These are phyloP conservation scores for Colletotrichum spinosum DNA, from an alignment of 2,329 filamentous ascomycete genomes.

Conservation along the genomic window DNA sequence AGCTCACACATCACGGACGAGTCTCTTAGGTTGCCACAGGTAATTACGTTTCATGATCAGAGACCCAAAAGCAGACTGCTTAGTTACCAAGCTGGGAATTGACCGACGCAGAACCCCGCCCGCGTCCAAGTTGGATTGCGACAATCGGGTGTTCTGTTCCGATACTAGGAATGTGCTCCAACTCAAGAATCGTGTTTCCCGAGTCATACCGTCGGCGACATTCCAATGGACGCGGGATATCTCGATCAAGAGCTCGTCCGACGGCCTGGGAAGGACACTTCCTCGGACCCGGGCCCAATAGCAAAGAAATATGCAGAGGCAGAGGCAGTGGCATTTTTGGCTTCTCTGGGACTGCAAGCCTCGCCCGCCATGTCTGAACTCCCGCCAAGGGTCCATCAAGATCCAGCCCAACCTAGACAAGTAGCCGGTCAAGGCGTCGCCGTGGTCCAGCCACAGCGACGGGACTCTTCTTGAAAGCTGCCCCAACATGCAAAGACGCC, in stretches of 20 bases:
- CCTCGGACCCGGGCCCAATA: background rate
- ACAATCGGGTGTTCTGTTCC: background rate
- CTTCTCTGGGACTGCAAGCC: slow-evolving; percentile 8
- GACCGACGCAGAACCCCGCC: too few relatives aligned
- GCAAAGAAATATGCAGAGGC: slow-evolving; percentile 9
- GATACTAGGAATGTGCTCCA: slow-evolving; percentile 7
- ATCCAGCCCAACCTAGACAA: slow-evolving; percentile 17
- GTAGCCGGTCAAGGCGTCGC: slow-evolving; percentile 17
- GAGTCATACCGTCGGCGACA: slow-evolving; percentile 24
- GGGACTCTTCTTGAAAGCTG: background rate
- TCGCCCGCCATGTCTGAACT: slow-evolving; percentile 19
- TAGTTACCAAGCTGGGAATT: too few relatives aligned
- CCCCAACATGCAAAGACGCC: background rate
- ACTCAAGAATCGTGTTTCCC: slow-evolving; percentile 9
- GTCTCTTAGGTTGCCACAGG: too few relatives aligned
- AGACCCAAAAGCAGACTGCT: too few relatives aligned
- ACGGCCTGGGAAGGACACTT: slow-evolving; percentile 10
- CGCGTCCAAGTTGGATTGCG: background rate
- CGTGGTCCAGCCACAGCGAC: slow-evolving; percentile 24
- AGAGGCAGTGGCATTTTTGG: background rate
- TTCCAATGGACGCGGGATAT: slow-evolving; percentile 14
- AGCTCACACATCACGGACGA: too few relatives aligned
- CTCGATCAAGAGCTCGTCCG: slow-evolving; percentile 19
- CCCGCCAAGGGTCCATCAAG: slow-evolving; percentile 10
- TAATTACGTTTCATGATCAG: too few relatives aligned